Conservation (phyloP, 1,139 yeast species). For the Kodamaea fungicola region DNA sequence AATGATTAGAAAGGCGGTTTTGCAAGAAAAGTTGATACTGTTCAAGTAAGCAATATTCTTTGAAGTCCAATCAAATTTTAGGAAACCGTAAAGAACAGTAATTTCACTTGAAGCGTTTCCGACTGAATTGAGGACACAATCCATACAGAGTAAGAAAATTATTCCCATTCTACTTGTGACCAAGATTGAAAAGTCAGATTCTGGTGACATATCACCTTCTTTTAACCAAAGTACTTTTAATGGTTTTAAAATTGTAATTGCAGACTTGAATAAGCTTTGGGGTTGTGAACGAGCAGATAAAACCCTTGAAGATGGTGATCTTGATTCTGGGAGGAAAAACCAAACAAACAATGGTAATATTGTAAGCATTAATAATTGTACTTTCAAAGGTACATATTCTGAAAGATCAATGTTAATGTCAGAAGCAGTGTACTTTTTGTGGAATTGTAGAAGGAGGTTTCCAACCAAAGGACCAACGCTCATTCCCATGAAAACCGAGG, state of each 20-base stretch:
- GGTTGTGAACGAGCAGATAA: too few species aligned
- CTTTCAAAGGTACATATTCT: constrained; percentile 30
- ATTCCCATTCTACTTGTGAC: constrained; percentile 29
- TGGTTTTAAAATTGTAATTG: constrained; percentile 41
- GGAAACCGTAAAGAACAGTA: constrained; percentile 55
- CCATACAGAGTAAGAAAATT: constrained; percentile 43
- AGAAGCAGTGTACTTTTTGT: background rate
- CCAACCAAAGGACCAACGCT: background rate
- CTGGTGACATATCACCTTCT: constrained; percentile 25
- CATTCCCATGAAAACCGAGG: background rate
- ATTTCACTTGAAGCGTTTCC: constrained; percentile 38
- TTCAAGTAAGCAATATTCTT: constrained; percentile 57
- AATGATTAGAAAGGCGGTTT: constrained; percentile 30
- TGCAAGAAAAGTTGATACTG: constrained; percentile 48
- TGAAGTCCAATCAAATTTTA: constrained; percentile 56
- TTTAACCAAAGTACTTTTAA: constrained; percentile 39
- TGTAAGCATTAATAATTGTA: constrained; percentile 23
- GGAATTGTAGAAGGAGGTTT: background rate
- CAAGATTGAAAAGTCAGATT: constrained; percentile 5
- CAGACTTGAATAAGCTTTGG: background rate
- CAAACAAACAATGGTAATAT: constrained; percentile 27
- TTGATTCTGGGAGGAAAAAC: constrained; percentile 55
- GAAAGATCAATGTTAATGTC: background rate
- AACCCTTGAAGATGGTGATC: constrained; percentile 6
- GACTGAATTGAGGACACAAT: constrained; percentile 38